Base-by-base conservation (phyloP, 441 rosid species). In the Arabidopsis hybrid region DNA sequence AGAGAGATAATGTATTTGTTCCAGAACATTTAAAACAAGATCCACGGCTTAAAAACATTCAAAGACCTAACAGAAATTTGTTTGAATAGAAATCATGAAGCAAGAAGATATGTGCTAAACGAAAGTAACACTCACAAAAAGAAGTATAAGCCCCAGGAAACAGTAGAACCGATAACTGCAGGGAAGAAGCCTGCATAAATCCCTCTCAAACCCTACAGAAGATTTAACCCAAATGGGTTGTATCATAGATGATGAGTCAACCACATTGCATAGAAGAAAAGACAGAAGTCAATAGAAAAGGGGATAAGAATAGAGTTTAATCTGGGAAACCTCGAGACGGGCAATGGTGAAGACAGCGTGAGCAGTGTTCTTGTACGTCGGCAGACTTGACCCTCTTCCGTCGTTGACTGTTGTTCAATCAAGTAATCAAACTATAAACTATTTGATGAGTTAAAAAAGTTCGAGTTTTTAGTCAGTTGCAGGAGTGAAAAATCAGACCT, bases 131-230 rank as follows among this genome's bases (percentile, higher is more conserved):
- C 97, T 88, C 71, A 95, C 93, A 95, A 92, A 83, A 95, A 91
- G 84, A 95, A 95, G 80, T 95, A 89, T 57, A 92, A 83, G 36
- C 92, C 88, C 99, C 97, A 92, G 29, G 96, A 91, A 69, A 89
- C 80, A 68, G 91, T 83, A 10, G 99, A 92, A 46, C 95, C 97
- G 50, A 91, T 83, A 69, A 91, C 97, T 1, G 99, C 89, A 69
- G 99, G 99, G 79, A 63, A 72, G 76, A 90, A 95, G 43, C 97
- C 99, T 55, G 97, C 94, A 77, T 91, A 95, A 67, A 92, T 90
- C 69, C 99, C 97, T 83, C 80, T 86, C 74, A 92, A 69, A 52
- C 99, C 97, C 96, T 93, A 79, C 32, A 70, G 31, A 67, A 72
- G n/a, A 72, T 64, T 42, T 4, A 5, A 26, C 40, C 13, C 17